Base-by-base conservation (phyloP, 2,329 filamentous ascomycete genomes). In the Alternaria novae-zelandiae region DNA sequence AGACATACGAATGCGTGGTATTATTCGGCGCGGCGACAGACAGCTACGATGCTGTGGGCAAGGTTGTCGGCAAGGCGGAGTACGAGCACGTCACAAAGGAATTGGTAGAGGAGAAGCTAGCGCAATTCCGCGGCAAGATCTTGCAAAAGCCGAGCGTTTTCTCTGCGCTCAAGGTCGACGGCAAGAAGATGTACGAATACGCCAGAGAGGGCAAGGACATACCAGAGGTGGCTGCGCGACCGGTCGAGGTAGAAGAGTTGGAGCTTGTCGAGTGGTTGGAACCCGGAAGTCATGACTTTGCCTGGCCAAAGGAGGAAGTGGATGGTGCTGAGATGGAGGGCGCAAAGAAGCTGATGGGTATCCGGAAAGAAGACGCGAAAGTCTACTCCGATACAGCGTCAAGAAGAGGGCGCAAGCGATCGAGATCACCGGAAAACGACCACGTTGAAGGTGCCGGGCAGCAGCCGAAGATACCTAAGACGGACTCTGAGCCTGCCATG, bases 111-210 rank as follows among this genome's bases (percentile, higher is more conserved):
- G 86, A 91, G 76, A 92, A 91, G 15, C 82, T 98, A 61, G 85
- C 84, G 6, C 82, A 85, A 64, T 97, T 97, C 79, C 86, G 90
- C 43, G 96, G 96, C 15, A 91, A 91, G 71, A 93, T 93, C 73
- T 90, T 92, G 83, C 96, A 99, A 83, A 90, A 92, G 70, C 96
- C 96, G 41, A 95, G 95, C 6, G 88, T 99, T 20, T 99, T 94
- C 81, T 97, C 93, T 28, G 96, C 96, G 10, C 85, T 98, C 65
- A 94, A 95, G 79, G 93, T 97, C 80, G 88, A 97, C 70, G 96
- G 96, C 3, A 97, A 97, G 84, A 91, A 93, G 32, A 85, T 97
- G 53, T 99, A 99, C 78, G 94, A 99, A 81, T 98, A 98, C 80
- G 96, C 96, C 20, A 87, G 96, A 53, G 93, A 94, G 78, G 96